Evolutionary conservation across 257 asterid genomes (phyloP), one percentile per base, ranked within the genome.

Genomic region (Solanum tacnaense): DNA sequence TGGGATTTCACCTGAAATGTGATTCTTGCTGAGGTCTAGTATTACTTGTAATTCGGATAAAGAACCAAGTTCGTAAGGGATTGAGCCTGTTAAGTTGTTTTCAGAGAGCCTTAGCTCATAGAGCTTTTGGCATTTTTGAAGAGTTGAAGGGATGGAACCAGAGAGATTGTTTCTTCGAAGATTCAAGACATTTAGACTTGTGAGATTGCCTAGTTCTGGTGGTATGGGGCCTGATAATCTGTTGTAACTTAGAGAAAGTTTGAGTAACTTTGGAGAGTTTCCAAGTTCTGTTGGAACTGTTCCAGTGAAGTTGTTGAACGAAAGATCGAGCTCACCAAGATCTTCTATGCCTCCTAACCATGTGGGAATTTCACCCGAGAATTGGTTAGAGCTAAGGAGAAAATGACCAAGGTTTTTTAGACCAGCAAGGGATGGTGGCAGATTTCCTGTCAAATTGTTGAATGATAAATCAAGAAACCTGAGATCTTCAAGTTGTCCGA

Each of bases 241-340:
- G 89, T 96, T 96, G 92, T 84, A 84, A 36, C 87, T 90, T 0
- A 96, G 94, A 34, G 98, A 93, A 16, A 96, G 95, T 49, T 93
- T 94, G 56, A 96, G 92, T 75, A 96, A 60, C 29, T 88, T 85
- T 1, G 98, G 93, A 58, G 95, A 96, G 91, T 92, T 94, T 39
- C 98, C 95, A 7, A 96, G 91, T 81, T 94, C 94, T 36, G 88
- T 10, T 16, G 99, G 99, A 29, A 96, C 89, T 23, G 86, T 90
- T 87, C 95, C 99, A 86, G 82, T 92, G 92, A 94, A 94, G 31
- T 34, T 88, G 60, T 96, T 96, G 46, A 88, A 94, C 16, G 98
- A 96, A 88, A 96, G 91, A 74, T 96, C 98, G 27, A 96, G 90
- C 79, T 95, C 99, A 12, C 99, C 99, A 20, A 96, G 91, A 38